Percentiles rank a stretch among this genome's conserved stretches.
phyloP scores from a whole-genome alignment of 2,329 filamentous ascomycete genomes.

The Cladorrhinum sp. region DNA sequence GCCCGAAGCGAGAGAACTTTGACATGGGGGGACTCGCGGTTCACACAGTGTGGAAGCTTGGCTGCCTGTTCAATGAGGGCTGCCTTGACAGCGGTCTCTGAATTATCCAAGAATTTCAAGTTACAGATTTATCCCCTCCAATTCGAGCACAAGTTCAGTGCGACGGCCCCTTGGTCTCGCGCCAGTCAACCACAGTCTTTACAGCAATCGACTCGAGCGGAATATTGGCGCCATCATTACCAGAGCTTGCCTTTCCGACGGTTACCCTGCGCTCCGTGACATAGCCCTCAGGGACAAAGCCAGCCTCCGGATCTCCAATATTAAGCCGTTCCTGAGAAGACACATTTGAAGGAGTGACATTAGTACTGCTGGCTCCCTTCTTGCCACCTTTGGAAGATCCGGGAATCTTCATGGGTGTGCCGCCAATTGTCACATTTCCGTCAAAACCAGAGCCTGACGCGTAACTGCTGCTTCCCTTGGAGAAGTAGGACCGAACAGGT shows the following conservation, averaged over 20 bases:
- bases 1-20: too few relatives aligned
- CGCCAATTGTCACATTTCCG: not conserved
- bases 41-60: too few relatives aligned
- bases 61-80: too few relatives aligned
- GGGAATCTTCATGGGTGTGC: not conserved
- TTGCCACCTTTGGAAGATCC: not conserved
- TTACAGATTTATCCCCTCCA: too few relatives aligned
- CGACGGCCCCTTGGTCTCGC: not conserved
- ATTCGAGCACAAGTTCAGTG: too few relatives aligned
- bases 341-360: not conserved
- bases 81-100: too few relatives aligned
- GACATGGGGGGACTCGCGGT: too few relatives aligned
- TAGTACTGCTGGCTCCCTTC: not conserved
- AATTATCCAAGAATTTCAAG: too few relatives aligned
- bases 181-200: constrained; percentile 1
- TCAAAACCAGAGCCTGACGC: not conserved
- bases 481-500: not conserved
- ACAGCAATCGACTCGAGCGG: not conserved
- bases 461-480: not conserved
- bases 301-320: not conserved
- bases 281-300: not conserved
- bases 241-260: not conserved
- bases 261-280: not conserved
- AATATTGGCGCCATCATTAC: not conserved
- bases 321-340: not conserved